Percentiles rank a stretch among this genome's conserved stretches.
These are phyloP conservation scores for Elaeis guineensis DNA, from an alignment of 176 grass and related monocot genomes.

Conservation along the genomic window DNA sequence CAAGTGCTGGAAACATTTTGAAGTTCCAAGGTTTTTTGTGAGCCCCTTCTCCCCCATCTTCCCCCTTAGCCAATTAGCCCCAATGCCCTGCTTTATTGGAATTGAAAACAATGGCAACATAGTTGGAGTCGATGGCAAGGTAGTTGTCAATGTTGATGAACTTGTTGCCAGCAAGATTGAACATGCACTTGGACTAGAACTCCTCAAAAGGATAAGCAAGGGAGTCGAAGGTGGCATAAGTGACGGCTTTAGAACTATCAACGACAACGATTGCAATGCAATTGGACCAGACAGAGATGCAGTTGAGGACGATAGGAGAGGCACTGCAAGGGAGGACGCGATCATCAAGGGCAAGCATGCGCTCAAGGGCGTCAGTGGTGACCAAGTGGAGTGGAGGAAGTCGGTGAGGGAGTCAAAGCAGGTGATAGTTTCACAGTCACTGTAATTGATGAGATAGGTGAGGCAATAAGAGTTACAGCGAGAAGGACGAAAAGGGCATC, in stretches of 20 bases:
- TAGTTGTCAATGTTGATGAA: conserved; percentile 75
- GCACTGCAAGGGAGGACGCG: conserved; percentile 27
- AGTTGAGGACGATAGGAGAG: conserved; percentile 58
- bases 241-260: conserved; percentile 58
- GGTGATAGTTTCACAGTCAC: conserved; percentile 11
- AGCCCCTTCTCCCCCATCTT: too few relatives aligned
- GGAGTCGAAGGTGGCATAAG: conserved; percentile 60
- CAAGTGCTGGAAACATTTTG: too few relatives aligned
- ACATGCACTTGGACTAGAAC: conserved; percentile 77
- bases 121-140: conserved; percentile 74
- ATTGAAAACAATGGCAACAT: conserved; percentile 34
- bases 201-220: conserved; percentile 83
- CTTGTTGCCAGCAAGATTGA: conserved; percentile 82
- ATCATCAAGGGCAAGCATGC: conserved; percentile 35
- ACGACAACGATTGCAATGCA: conserved; percentile 52
- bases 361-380: not conserved
- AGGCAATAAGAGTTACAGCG: conserved; percentile 64
- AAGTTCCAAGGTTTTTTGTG: too few relatives aligned
- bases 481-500: conserved; percentile 69
- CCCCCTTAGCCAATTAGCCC: too few relatives aligned
- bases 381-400: not conserved
- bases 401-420: conserved; percentile 12
- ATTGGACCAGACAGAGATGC: conserved; percentile 65
- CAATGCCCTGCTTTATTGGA: too few relatives aligned
- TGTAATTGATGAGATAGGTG: conserved; percentile 57